Conservation (phyloP, 257 asterid genomes). For the Craterostigma plantagineum region DNA sequence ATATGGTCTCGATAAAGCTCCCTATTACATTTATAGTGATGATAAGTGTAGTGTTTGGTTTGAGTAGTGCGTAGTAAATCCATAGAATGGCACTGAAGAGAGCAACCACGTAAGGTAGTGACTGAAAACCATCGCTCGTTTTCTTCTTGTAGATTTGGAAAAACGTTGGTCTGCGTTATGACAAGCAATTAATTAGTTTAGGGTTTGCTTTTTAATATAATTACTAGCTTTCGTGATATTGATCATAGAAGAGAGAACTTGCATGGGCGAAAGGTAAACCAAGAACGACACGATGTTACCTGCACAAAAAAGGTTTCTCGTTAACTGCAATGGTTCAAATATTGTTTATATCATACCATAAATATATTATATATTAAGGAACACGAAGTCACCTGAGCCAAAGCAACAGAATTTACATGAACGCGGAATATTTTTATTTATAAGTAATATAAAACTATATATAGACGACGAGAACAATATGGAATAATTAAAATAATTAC, state of each 20-base stretch:
- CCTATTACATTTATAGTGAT: slow-evolving; percentile 41
- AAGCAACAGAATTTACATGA: too few species aligned
- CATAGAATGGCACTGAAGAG: slow-evolving; percentile 37
- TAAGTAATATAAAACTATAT: too few species aligned
- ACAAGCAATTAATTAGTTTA: background rate
- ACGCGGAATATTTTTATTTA: too few species aligned
- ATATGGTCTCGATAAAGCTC: slow-evolving; percentile 25
- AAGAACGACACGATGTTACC: slow-evolving; percentile 58
- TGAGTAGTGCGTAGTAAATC: slow-evolving; percentile 34
- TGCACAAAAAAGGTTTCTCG: slow-evolving; percentile 19
- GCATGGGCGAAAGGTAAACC: slow-evolving; percentile 70
- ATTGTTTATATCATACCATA: too few species aligned
- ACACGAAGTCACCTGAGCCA: too few species aligned
- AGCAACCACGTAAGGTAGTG: slow-evolving; percentile 32
- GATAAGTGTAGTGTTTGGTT: slow-evolving; percentile 20
- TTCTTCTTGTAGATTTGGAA: slow-evolving; percentile 22
- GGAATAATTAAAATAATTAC: too few species aligned
- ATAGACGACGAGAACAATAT: too few species aligned
- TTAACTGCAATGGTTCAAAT: too few species aligned
- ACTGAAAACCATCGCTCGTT: slow-evolving; percentile 36
- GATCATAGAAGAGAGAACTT: slow-evolving; percentile 14
- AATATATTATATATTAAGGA: too few species aligned
- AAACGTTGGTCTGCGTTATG: too few species aligned
- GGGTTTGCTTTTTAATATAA: background rate
- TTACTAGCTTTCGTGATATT: background rate